Evolutionary conservation across 148 eudicot genomes (phyloP), one percentile per base, ranked within the genome.

Genomic region (Cornus kousa): DNA sequence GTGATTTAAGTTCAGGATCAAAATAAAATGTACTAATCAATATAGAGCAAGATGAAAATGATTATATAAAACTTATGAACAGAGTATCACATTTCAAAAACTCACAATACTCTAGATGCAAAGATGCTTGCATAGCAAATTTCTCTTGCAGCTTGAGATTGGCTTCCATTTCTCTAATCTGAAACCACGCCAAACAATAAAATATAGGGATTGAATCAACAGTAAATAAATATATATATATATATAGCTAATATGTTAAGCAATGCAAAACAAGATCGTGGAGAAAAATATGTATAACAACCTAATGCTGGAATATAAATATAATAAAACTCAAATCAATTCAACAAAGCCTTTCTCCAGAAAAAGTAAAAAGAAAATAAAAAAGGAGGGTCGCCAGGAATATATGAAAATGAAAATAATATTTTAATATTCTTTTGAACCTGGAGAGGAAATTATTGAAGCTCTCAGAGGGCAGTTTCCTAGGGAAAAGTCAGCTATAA

Each of bases 91-190:
- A 67, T 70, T 39, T 19, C 35, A 75, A 11, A 59, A 43, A 80
- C 83, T 80, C 68, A 95, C 99, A 88, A 16, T 89, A 64, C 73
- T 95, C 90, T 78, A 83, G 70, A 28, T 84, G 83, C 82, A 78
- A 14, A 53, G 90, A 84, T 77, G 96, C 93, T 86, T 93, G 92
- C 79, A 78, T 11, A 43, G 92, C 91, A 66, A 82, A 75, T 75
- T 84, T 89, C 66, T 91, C 89, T 76, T 90, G 92, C 80, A 91
- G 89, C 86, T 93, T 95, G 48, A 83, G 64, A 78, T 79, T 85
- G 50, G 73, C 57, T 85, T 93, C 99, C 88, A 90, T 86, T 73
- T 95, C 99, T 80, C 86, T 91, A 73, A 95, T 87, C 99, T 95
- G 71, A 68, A 74, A 73, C 50, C 33, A 11, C 22, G 67, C 20